Base-by-base conservation (phyloP, 768 basidiomycete genomes). In the Leucocoprinus leucothites region DNA sequence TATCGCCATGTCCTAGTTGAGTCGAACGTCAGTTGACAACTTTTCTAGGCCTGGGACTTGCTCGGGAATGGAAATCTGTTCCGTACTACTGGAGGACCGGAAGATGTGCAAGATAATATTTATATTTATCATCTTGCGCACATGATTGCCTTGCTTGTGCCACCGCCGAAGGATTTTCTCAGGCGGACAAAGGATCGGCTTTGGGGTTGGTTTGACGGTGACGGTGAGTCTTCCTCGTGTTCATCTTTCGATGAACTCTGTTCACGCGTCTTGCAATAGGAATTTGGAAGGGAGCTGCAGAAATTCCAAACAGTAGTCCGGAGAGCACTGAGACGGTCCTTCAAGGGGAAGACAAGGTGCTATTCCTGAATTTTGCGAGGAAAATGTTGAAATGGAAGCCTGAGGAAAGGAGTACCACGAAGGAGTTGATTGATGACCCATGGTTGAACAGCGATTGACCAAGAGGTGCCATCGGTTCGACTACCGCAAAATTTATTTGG, bases 301-400 rank as follows among this genome's bases (percentile, higher is more conserved):
- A 13, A 18, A 16, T 42, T 19, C 18, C 41, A 42, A 21, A 19
- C 2, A 21, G 21, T 18, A 36, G 42, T 1, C 34, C 56, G 25
- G 54, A 50, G 8, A 1, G 44, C 4, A 9, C 22, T 3, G 54
- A 49, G 14, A 45, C 16, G 19, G 8, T 21, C 8, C n/a, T 59
- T 9, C 16, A 52, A 24, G 50, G 56, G 4, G 4, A 9, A 40
- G 45, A 57, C 0, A 57, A 57, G 22, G 19, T 19, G 16, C n/a
- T 57, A 7, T 60, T 60, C 34, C 25, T 60, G 18, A 6, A 26
- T 18, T 60, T 60, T 31, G 19, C 44, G 16, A 14, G 56, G 14
- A 57, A 49, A 31, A 60, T 60, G 45, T 50, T 60, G n/a, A n/a
- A 53, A 41, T 60, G 58, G 55, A 25, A 53, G 4, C 58, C 55